A percentile compares a stretch with the other conserved stretches of the same genome.
Evolutionary conservation across 2,329 filamentous ascomycete species (phyloP).

Genomic region (Penicillium sp.): DNA sequence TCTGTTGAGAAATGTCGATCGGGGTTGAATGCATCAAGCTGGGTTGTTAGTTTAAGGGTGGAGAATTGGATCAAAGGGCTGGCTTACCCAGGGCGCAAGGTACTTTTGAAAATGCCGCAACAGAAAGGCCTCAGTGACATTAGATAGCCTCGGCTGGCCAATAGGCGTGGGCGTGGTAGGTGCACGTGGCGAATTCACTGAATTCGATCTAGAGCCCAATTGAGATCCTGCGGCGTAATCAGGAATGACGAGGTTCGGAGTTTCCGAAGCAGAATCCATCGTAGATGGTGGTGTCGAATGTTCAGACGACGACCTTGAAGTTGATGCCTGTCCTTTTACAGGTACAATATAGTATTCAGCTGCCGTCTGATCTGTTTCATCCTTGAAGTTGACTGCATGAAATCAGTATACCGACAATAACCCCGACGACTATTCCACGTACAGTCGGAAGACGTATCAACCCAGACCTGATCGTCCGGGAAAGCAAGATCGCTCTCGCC

Average conservation of each 20-base stretch:
- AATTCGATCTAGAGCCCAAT: constrained; percentile 13
- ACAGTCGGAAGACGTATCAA: constrained; percentile 30
- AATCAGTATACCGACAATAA: neutral
- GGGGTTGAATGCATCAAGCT: constrained; percentile 35
- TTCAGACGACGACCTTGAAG: constrained; percentile 25
- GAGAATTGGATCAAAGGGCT: neutral
- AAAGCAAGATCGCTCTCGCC: constrained; percentile 36
- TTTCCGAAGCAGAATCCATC: constrained; percentile 21
- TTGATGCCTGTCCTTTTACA: constrained; percentile 14
- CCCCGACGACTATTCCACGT: constrained; percentile 7
- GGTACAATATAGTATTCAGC: constrained; percentile 34
- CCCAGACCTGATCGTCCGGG: constrained; percentile 34
- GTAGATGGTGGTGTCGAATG: constrained; percentile 26
- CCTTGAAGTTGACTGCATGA: constrained; percentile 33
- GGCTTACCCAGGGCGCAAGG: constrained; percentile 33
- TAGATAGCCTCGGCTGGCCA: constrained; percentile 25
- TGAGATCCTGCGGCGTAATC: constrained; percentile 9
- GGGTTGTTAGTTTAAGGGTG: neutral
- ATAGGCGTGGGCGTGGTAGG: constrained; percentile 20
- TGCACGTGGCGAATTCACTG: constrained; percentile 17
- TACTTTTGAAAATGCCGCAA: constrained; percentile 34
- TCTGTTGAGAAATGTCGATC: constrained; percentile 31
- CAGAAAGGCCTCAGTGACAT: constrained; percentile 34
- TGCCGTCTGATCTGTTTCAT: constrained; percentile 36
- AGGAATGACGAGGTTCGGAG: constrained; percentile 12